A percentile compares a stretch with the other conserved stretches of the same genome.
These are phyloP conservation scores for Phaeosphaeria sp. DNA, from an alignment of 2,329 filamentous ascomycete genomes.

Conservation along the genomic window DNA sequence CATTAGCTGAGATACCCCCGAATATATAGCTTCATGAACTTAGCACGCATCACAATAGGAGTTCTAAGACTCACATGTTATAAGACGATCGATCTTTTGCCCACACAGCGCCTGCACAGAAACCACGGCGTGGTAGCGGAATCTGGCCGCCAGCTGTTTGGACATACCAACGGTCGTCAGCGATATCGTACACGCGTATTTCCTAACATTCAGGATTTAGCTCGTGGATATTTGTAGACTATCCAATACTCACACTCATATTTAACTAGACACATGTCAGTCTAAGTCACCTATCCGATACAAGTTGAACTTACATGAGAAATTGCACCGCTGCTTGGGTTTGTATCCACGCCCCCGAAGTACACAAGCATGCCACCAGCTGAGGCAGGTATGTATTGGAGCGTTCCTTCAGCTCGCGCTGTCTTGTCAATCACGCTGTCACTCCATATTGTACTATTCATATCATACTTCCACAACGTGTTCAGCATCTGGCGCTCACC, in stretches of 20 bases:
- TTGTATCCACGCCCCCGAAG: constrained; percentile 59
- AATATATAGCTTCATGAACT: constrained; percentile 60
- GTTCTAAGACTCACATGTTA: constrained; percentile 60
- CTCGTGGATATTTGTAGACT: background rate
- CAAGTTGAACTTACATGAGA: constrained; percentile 9
- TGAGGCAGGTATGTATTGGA: constrained; percentile 65
- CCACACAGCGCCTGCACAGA: constrained; percentile 66
- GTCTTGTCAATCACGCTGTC: constrained; percentile 60
- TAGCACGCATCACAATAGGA: background rate
- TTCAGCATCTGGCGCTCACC: constrained; percentile 49
- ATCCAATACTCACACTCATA: constrained; percentile 19
- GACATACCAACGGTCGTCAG: constrained; percentile 63
- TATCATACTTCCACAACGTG: constrained; percentile 60
- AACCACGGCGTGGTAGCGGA: constrained; percentile 60
- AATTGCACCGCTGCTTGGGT: background rate
- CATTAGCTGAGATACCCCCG: constrained; percentile 59
- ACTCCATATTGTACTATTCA: constrained; percentile 57
- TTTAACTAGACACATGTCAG: constrained; percentile 20
- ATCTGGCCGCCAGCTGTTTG: constrained; percentile 62
- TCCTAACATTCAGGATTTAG: constrained; percentile 5
- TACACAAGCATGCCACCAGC: constrained; percentile 64
- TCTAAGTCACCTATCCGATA: background rate
- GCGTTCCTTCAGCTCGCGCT: constrained; percentile 62
- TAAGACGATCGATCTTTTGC: constrained; percentile 65
- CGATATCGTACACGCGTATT: constrained; percentile 64